Base-by-base conservation (phyloP, 2,329 filamentous ascomycete genomes). In the Pseudocercospora macadamiae region DNA sequence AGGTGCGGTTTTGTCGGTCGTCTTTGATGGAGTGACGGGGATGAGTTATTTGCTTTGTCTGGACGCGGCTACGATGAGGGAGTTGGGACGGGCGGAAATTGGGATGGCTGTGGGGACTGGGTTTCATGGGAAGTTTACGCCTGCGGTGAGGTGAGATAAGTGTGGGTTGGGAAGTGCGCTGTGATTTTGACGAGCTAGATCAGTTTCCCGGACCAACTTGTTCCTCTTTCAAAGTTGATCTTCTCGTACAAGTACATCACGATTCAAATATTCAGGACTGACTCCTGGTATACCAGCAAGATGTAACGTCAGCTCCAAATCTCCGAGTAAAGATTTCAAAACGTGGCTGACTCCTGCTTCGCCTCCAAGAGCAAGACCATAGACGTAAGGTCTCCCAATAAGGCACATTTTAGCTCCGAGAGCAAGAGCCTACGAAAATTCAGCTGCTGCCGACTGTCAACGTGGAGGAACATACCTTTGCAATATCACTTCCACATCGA, bases 41-140 rank as follows among this genome's bases (percentile, higher is more conserved):
- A 82, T 64, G 61, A 89, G 87, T 62, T 90, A 89, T 70, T 72
- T 91, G 48, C 65, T 90, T 36, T 87, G 85, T 57, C 70, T 91
- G 32, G 80, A 88, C 67, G 87, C 87, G 3, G 80, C 68, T 69
- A 83, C 81, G 5, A 81, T 90, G 82, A 74, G 71, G 59, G 88
- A 90, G 76, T 26, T 85, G 49, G 88, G 86, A 0, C 79, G 86
- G 37, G 88, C 88, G 2, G 83, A 87, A 65, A 80, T 85, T 21
- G 79, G 80, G 1, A 84, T 85, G 65, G 79, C 83, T 0, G 80
- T 90, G 57, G 82, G 77, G 0, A 76, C 89, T 60, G 86, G 86
- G 0, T 87, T 58, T 45, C 55, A 61, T 53, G 59, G 59, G 6
- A 34, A 32, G 25, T 51, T 55, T 37, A 18, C 36, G 14, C 47